Conservation (phyloP, 306 rosid genomes). For the Begonia masoniana region DNA sequence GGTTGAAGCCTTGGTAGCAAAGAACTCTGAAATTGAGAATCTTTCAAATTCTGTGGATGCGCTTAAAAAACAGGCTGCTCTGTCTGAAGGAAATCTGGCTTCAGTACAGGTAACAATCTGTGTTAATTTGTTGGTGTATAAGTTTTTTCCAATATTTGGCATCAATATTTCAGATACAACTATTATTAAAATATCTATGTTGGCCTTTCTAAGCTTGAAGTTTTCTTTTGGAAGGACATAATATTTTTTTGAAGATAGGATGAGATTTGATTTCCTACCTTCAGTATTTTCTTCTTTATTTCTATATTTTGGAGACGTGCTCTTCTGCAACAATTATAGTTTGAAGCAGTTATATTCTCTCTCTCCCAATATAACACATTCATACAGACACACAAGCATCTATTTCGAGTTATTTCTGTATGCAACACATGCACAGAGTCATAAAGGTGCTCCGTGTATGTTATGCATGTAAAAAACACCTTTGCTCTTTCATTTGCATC, state of each 20-base stretch:
- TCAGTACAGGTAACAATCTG: slow-evolving; percentile 61
- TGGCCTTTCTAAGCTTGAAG: neutral
- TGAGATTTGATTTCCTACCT: slow-evolving; percentile 7
- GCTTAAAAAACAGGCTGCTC: slow-evolving; percentile 77
- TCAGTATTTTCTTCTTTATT: slow-evolving; percentile 1
- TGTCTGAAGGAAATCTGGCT: slow-evolving; percentile 85
- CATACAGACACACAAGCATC: too few species aligned
- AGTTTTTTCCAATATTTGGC: neutral
- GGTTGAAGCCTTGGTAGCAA: slow-evolving; percentile 88
- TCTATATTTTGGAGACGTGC: neutral
- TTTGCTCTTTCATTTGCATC: too few species aligned
- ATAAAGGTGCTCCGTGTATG: too few species aligned
- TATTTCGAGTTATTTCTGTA: too few species aligned
- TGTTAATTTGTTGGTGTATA: slow-evolving; percentile 1
- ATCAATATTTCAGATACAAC: neutral
- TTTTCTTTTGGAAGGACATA: neutral
- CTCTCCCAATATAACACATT: too few species aligned
- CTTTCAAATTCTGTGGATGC: slow-evolving; percentile 71
- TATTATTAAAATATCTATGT: neutral
- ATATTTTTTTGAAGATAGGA: neutral
- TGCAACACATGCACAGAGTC: too few species aligned
- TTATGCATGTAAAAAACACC: too few species aligned
- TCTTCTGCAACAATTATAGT: neutral
- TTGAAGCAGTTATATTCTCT: too few species aligned
- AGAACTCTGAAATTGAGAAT: slow-evolving; percentile 85